Evolutionary conservation across 768 basidiomycete genomes (phyloP), one percentile per base, ranked within the genome.

Genomic region (Agaricus blazei): DNA sequence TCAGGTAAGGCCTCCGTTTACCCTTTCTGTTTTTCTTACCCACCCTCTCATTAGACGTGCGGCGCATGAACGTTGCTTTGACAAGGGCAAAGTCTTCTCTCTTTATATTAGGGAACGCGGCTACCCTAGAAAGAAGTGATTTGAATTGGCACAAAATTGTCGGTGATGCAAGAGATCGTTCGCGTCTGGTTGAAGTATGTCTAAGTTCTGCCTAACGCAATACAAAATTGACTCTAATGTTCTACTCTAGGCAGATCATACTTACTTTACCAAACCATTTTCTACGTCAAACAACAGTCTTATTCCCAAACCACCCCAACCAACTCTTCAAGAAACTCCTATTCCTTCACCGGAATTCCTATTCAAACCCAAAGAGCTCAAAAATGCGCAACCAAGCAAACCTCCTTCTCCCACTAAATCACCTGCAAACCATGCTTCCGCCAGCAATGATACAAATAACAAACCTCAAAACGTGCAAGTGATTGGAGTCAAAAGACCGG

Each of bases 31-130:
- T 38, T 44, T 51, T 11, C 51, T 36, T 56, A 34, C 43, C 59
- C 2, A 63, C 45, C 14, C 24, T 23, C 12, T 53, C 8, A 8
- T 34, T 50, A 84, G 90, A 96, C 68, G 68, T 78, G 23, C 85
- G 95, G 43, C 87, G 96, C 43, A 96, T 98, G 90, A 98, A 99
- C 68, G 96, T 99, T n/a, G 95, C 95, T 28, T 72, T 99, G 26
- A 99, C 96, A n/a, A 85, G 97, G 62, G 93, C 96, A 2, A 90
- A 88, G 63, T 93, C 93, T 6, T 97, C 96, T 9, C 72, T 99
- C 2, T 99, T 94, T 68, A 85, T 99, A 53, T 77, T 99, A 29
- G 97, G 97, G 6, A 86, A 98, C 68, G 87, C 86, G 11, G 74
- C 91, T 6, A 98, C 95, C 1, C 77, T 99, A 4, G 89, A 94